Base-by-base conservation (phyloP, 192 early-diverging fungal species). In the Linnemannia zychae region DNA sequence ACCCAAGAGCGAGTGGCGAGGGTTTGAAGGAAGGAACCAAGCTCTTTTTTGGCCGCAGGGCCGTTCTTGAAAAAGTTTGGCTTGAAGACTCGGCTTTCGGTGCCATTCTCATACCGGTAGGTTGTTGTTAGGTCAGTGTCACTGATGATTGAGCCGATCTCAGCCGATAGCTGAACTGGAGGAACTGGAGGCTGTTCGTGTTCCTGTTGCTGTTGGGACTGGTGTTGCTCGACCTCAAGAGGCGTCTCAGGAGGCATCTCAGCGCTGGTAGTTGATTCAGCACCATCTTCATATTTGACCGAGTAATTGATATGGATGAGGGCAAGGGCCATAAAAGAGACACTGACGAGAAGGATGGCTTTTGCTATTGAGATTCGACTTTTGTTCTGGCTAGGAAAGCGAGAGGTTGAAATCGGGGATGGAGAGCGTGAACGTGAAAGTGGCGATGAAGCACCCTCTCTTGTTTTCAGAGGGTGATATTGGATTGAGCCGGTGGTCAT, bases 11-110 rank as follows among this genome's bases (percentile, higher is more conserved):
- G 53, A 34, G 74, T 67, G 6, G 49, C 70, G 0, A 81, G 60
- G 2, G 80, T 81, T n/a, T 81, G n/a, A 15, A 81, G 11, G 50
- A 81, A 76, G 18, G 80, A 81, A 3, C 80, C 80, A 60, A 81
- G 57, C 36, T 81, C 80, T 31, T 67, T 70, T 40, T 81, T 81
- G 33, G 74, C 74, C 53, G 66, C 74, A 0, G 36, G 40, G 0
- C 74, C 33, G 60, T 72, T 24, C 18, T 81, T 66, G 40, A 72
- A 81, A 36, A 81, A 81, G 7, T 40, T 67, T 6, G 74, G 40
- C 69, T 81, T 81, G 69, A 81, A 81, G 24, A 75, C n/a, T 47
- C 65, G 75, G 38, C 7, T 24, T 34, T 72, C 44, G 9, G 73
- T 50, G 12, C 80, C 80, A 47, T 81, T 76, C 3, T 63, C 47